Conservation (phyloP, 495 filamentous ascomycete species). For the Penicillium ochrochloron region DNA sequence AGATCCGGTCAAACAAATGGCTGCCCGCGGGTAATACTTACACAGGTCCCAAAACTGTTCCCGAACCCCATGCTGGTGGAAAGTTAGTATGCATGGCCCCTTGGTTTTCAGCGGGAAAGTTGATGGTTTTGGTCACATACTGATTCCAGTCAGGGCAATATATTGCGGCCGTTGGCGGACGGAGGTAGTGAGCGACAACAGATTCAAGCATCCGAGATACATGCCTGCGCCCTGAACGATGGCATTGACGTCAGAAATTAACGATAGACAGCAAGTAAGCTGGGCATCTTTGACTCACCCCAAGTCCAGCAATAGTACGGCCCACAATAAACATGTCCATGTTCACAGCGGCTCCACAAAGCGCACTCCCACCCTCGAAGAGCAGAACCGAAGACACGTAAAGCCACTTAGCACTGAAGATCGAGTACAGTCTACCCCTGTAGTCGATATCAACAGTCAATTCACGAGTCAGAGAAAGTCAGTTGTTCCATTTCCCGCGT, state of each 20-base stretch:
- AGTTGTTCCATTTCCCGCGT: neutral
- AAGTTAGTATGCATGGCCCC: neutral
- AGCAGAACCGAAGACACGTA: conserved; percentile 53
- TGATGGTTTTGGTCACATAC: conserved; percentile 7
- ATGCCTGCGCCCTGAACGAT: conserved; percentile 34
- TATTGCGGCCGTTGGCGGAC: conserved; percentile 42
- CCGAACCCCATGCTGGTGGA: conserved; percentile 45
- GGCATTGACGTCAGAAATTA: neutral
- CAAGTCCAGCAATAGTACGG: conserved; percentile 48
- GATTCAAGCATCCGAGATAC: conserved; percentile 43
- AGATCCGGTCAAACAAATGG: neutral
- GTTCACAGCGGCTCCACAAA: conserved; percentile 59
- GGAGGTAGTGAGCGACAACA: conserved; percentile 37
- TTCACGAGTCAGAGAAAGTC: neutral
- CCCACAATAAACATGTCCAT: conserved; percentile 60
- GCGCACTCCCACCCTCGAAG: conserved; percentile 56
- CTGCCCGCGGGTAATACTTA: neutral
- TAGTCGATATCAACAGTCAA: neutral
- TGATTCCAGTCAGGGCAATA: conserved; percentile 36
- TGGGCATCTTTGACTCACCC: conserved; percentile 8
- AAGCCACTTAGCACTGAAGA: conserved; percentile 59
- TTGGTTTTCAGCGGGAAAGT: neutral
- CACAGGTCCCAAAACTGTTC: conserved; percentile 57
- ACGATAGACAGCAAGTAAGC: neutral
- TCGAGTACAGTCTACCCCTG: conserved; percentile 47